Evolutionary conservation across 2,329 filamentous ascomycete genomes (phyloP), one percentile per base, ranked within the genome.

Genomic region (Alternaria sp.): DNA sequence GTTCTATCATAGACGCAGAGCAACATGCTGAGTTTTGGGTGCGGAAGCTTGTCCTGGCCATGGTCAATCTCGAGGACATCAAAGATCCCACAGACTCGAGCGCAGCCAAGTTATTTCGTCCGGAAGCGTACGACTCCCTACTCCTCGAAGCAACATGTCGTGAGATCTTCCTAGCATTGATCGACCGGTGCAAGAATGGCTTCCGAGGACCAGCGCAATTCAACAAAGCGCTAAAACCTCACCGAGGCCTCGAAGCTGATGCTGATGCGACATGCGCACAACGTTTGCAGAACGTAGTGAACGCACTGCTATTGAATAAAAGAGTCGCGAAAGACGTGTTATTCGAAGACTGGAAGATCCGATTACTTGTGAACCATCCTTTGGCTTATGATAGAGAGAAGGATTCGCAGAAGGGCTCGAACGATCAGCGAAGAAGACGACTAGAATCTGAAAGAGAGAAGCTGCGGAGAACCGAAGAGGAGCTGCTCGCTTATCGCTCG

Each of bases 171-270:
- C 14, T 45, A 28, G 55, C 46, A 8, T 12, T 52, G 22, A 52
- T 57, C 8, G 27, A 52, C 32, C 46, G 46, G 20, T 57, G 38
- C 40, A 52, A 57, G 38, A 57, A 44, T 7, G 46, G 54, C 16
- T 57, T 52, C 27, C 46, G 54, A 22, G 38, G 54, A 25, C 46
- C 38, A 18, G 28, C 34, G n/a, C 36, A 45, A 22, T 57, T 45
- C 46, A 57, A 57, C n/a, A 57, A 52, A 52, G 54, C 54, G 25
- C 54, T 57, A 20, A 52, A 52, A 52, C 54, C 46, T 16, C 30
- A 57, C 16, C 27, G 38, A 10, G 54, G 38, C 5, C 46, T 57
- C 12, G 54, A 52, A 40, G 46, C 30, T 4, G 34, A 52, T 41
- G 38, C 27, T 36, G 18, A 44, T 6, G 54, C 46, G 32, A 16